phyloP scores from a whole-genome alignment of 1,284 basidiomycete genomes.

The Erythrobasidium hasegawianum region DNA sequence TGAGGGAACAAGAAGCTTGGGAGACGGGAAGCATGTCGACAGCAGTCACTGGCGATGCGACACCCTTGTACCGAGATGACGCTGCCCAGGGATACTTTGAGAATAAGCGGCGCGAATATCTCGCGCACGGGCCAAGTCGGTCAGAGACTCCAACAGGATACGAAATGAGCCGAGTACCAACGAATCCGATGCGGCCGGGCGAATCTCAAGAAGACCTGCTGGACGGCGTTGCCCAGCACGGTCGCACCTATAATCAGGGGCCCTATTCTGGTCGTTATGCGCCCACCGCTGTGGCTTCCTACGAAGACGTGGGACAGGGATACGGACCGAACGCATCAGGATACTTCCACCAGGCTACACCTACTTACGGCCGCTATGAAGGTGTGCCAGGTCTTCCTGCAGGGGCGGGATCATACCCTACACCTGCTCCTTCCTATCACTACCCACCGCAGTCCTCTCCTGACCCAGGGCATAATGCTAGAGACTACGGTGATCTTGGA shows the following conservation, averaged over 20 bases:
- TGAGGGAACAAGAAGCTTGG: conserved; percentile 45
- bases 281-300: conserved; percentile 8
- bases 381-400: conserved; percentile 4
- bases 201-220: conserved; percentile 31
- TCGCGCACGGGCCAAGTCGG: conserved; percentile 31
- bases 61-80: conserved; percentile 17
- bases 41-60: conserved; percentile 25
- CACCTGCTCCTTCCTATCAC: conserved; percentile 23
- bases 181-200: conserved; percentile 1
- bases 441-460: background rate
- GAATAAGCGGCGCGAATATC: conserved; percentile 29
- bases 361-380: background rate
- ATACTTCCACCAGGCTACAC: conserved; percentile 8
- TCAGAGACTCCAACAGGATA: conserved; percentile 25
- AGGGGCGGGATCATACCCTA: background rate
- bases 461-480: conserved; percentile 2
- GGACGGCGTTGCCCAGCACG: conserved; percentile 1
- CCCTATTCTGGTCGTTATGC: background rate
- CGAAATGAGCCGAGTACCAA: conserved; percentile 10
- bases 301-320: conserved; percentile 25
- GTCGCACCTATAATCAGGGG: background rate
- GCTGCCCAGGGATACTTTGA: conserved; percentile 20
- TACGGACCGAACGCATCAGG: background rate
- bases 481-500: conserved; percentile 10
- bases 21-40: conserved; percentile 35